Conservation (phyloP, 148 eudicot species). For the Rhododendron williamsianum region DNA sequence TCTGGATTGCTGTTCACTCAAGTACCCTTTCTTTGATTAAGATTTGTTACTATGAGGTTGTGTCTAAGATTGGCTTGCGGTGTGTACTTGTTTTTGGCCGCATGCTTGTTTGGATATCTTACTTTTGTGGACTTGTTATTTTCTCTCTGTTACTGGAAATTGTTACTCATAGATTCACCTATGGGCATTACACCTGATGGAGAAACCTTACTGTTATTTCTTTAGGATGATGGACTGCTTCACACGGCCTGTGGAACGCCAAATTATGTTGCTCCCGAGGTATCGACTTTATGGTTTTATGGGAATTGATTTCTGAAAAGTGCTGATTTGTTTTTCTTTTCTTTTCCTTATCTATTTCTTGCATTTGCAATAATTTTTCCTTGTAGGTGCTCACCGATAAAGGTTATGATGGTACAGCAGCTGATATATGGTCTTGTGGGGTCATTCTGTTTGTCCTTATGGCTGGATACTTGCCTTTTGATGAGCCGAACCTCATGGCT, state of each 20-base stretch:
- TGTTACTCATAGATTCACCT: not conserved
- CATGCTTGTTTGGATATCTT: not conserved
- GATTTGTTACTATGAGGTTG: not conserved
- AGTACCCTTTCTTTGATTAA: not conserved
- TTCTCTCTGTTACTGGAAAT: not conserved
- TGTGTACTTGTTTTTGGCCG: not conserved
- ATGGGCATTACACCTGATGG: not conserved
- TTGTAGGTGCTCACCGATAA: conserved; percentile 73
- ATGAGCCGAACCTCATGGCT: conserved; percentile 55
- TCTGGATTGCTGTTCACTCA: not conserved
- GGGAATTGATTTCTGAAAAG: not conserved
- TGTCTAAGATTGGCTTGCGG: not conserved
- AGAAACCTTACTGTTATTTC: conserved; percentile 4
- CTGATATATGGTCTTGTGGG: conserved; percentile 92
- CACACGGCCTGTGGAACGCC: conserved; percentile 97
- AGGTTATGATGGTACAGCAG: conserved; percentile 82
- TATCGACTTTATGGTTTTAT: conserved; percentile 18
- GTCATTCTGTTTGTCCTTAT: conserved; percentile 84
- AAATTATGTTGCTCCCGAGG: conserved; percentile 96
- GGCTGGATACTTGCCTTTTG: conserved; percentile 93
- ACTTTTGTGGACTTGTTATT: not conserved
- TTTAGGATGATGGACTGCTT: conserved; percentile 81
- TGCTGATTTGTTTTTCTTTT: not conserved
- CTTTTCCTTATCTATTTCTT: not conserved
- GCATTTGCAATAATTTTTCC: conserved; percentile 9